Evolutionary conservation across 495 filamentous ascomycete species (phyloP).

Genomic region (Trichoderma virens): DNA sequence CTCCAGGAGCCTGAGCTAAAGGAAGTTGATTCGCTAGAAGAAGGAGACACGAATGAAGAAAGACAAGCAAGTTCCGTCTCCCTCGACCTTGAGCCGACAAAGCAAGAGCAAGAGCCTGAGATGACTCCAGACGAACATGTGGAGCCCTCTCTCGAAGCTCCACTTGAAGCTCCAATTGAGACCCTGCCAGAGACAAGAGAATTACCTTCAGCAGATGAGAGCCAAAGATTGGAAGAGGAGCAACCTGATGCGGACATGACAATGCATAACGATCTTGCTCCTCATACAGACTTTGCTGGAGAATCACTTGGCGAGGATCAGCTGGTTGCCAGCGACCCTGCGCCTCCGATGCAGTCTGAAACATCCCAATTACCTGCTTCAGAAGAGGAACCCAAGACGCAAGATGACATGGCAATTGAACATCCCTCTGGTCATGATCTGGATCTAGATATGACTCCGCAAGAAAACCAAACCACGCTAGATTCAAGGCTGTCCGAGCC

Average conservation of each 20-base stretch:
- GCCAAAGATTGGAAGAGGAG: not conserved
- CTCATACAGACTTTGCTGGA: slow-evolving; percentile 3
- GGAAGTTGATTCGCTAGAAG: not conserved
- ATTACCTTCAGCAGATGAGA: not conserved
- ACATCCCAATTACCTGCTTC: too few relatives aligned
- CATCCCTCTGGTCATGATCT: not conserved
- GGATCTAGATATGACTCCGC: not conserved
- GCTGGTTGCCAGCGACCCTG: too few relatives aligned
- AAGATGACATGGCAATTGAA: not conserved
- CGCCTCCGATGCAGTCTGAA: too few relatives aligned
- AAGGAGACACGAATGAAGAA: not conserved
- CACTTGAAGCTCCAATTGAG: not conserved
- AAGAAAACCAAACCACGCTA: not conserved
- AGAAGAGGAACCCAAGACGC: not conserved
- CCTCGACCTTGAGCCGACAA: not conserved
- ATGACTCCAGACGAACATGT: not conserved
- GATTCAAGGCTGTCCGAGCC: not conserved
- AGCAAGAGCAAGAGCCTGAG: not conserved
- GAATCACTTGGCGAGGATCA: slow-evolving; percentile 10
- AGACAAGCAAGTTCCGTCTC: not conserved
- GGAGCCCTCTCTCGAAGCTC: not conserved
- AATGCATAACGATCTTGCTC: not conserved
- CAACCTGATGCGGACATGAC: not conserved
- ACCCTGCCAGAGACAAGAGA: not conserved
- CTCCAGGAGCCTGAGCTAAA: not conserved